A percentile compares a stretch with the other conserved stretches of the same genome.
Evolutionary conservation across 2,329 filamentous ascomycete species (phyloP).

Genomic region (Ramichloridium luteum): DNA sequence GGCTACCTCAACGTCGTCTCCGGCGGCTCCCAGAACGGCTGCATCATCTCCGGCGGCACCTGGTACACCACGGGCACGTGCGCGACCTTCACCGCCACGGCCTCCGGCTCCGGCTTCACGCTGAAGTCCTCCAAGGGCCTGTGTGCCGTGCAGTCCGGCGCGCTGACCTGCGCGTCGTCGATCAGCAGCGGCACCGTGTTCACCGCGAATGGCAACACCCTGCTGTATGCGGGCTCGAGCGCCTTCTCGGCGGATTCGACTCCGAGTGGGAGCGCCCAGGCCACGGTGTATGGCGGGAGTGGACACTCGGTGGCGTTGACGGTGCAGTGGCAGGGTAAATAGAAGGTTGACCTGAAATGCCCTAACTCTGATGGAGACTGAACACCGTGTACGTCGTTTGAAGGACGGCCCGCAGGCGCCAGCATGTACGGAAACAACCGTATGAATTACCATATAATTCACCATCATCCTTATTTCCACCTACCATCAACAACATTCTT

Average conservation of each 20-base stretch:
- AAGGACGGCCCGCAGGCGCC: no score
- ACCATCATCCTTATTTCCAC: no score
- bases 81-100: constrained; percentile 49
- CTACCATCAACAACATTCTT: no score
- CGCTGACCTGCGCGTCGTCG: constrained; percentile 43
- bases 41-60: constrained; percentile 52
- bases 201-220: constrained; percentile 22
- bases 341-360: no score
- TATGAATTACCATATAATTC: no score
- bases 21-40: constrained; percentile 43
- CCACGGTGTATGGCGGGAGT: constrained; percentile 29
- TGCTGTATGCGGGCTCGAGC: constrained; percentile 29
- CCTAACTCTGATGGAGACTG: no score
- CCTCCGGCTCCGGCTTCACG: constrained; percentile 39
- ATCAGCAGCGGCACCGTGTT: constrained; percentile 34
- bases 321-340: constrained; percentile 28
- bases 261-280: constrained; percentile 33
- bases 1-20: constrained; percentile 48
- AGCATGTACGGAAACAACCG: no score
- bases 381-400: no score
- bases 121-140: constrained; percentile 46
- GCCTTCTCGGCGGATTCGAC: constrained; percentile 34
- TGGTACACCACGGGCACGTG: constrained; percentile 59
- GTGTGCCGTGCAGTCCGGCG: constrained; percentile 44
- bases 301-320: constrained; percentile 23